A percentile compares a stretch with the other conserved stretches of the same genome.
Conservation (phyloP, 176 grass and related monocot genomes). For the Cenchrus fungigraminus region DNA sequence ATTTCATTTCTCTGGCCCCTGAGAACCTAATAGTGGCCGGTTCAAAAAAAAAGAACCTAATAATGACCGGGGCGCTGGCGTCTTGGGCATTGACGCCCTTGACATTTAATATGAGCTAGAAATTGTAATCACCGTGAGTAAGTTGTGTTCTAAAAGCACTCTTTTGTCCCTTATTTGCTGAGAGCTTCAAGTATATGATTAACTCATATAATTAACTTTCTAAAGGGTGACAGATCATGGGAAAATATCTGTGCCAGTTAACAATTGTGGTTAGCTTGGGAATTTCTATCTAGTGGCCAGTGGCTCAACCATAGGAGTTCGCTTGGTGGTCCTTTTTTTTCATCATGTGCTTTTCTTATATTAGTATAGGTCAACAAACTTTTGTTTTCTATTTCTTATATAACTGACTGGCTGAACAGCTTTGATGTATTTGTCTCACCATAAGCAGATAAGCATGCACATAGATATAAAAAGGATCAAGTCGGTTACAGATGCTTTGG, state of each 20-base stretch:
- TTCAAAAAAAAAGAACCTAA: no score
- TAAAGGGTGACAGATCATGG: background rate
- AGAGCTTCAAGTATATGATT: background rate
- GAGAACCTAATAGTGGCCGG: background rate
- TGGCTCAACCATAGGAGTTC: background rate
- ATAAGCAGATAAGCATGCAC: constrained; percentile 10
- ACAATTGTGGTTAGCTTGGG: background rate
- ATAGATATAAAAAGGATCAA: background rate
- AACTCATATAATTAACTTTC: background rate
- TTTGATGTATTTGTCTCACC: constrained; percentile 1
- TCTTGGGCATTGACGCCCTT: no score
- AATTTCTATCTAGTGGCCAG: background rate
- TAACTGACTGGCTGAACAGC: constrained; percentile 20
- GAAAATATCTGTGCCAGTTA: background rate
- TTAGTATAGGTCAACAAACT: constrained; percentile 24
- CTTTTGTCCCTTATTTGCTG: background rate
- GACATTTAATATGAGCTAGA: background rate
- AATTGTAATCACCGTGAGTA: background rate
- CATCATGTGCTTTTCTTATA: background rate
- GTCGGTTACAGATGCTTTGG: constrained; percentile 24
- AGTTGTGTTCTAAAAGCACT: background rate
- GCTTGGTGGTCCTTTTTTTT: constrained; percentile 21
- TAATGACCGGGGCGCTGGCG: no score
- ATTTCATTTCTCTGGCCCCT: background rate
- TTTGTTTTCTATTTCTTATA: background rate